Evolutionary conservation across 352 stramenopile genomes (phyloP).

Genomic region (Phytophthora sp.): DNA sequence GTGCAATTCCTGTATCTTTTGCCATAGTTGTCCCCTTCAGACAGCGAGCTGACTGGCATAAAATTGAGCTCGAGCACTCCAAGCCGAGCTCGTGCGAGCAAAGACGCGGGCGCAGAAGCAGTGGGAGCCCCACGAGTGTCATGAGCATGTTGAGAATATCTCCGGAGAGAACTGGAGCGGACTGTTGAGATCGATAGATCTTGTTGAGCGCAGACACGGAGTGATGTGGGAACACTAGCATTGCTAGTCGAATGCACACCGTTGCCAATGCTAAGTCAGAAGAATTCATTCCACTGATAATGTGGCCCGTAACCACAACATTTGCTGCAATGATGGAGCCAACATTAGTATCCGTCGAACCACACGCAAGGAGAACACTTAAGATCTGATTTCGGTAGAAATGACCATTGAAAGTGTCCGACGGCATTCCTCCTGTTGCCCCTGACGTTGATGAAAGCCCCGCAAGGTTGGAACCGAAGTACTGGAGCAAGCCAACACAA

Average conservation of each 20-base stretch:
- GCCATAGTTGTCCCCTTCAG: conserved; percentile 54
- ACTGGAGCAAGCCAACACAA: conserved; percentile 72
- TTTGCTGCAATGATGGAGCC: conserved; percentile 67
- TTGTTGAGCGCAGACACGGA: conserved; percentile 82
- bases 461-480: conserved; percentile 43
- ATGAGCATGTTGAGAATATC: conserved; percentile 70
- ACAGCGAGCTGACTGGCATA: conserved; percentile 75
- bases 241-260: conserved; percentile 83
- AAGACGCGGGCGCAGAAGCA: conserved; percentile 68
- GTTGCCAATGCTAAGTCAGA: conserved; percentile 68
- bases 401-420: conserved; percentile 50
- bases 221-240: conserved; percentile 83
- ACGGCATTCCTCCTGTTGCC: background rate
- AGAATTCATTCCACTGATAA: conserved; percentile 70
- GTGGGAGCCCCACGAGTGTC: conserved; percentile 65
- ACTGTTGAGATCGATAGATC: conserved; percentile 49
- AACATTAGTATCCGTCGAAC: conserved; percentile 66
- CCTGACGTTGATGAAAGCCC: conserved; percentile 6
- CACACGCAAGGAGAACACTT: conserved; percentile 76
- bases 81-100: conserved; percentile 85
- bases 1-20: conserved; percentile 38
- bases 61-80: conserved; percentile 63
- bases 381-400: conserved; percentile 83
- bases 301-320: conserved; percentile 56
- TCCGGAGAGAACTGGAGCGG: conserved; percentile 24